Evolutionary conservation across 2,329 filamentous ascomycete species (phyloP).

Genomic region (Macrophomina tecta): DNA sequence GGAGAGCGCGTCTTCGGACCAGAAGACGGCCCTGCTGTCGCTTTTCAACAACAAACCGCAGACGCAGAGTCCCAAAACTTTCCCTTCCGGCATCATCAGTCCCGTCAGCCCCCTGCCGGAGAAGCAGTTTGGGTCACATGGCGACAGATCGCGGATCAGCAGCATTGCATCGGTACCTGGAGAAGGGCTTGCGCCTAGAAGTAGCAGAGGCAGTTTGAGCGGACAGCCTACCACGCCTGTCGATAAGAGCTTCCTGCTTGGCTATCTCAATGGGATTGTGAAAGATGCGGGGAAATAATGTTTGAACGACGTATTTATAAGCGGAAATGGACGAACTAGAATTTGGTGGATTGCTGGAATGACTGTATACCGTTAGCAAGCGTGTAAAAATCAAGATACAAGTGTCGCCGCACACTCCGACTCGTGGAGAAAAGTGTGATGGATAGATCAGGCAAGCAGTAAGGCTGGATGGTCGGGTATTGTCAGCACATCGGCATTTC

Average conservation of each 20-base stretch:
- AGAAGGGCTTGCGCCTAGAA: conserved; percentile 14
- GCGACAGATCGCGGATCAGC: conserved; percentile 41
- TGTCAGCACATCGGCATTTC: conserved; percentile 25
- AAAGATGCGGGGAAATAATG: conserved; percentile 39
- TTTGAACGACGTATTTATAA: background rate
- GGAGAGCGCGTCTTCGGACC: conserved; percentile 39
- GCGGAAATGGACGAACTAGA: background rate
- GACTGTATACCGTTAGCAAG: conserved; percentile 7
- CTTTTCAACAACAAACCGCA: conserved; percentile 41
- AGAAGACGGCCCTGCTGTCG: conserved; percentile 44
- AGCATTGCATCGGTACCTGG: conserved; percentile 35
- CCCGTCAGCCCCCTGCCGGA: conserved; percentile 45
- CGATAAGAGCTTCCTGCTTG: conserved; percentile 77
- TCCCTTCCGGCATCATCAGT: conserved; percentile 45
- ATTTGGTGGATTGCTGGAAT: background rate
- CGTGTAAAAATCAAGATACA: background rate
- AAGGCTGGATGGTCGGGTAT: background rate
- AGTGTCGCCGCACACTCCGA: background rate
- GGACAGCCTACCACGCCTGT: conserved; percentile 55
- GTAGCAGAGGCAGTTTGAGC: conserved; percentile 10
- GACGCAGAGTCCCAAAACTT: conserved; percentile 33
- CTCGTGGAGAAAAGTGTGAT: background rate
- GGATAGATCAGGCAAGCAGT: background rate
- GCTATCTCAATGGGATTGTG: conserved; percentile 69
- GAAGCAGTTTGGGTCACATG: conserved; percentile 32